Conservation (phyloP, 1,139 yeast species). For the Wickerhamomyces sp. region DNA sequence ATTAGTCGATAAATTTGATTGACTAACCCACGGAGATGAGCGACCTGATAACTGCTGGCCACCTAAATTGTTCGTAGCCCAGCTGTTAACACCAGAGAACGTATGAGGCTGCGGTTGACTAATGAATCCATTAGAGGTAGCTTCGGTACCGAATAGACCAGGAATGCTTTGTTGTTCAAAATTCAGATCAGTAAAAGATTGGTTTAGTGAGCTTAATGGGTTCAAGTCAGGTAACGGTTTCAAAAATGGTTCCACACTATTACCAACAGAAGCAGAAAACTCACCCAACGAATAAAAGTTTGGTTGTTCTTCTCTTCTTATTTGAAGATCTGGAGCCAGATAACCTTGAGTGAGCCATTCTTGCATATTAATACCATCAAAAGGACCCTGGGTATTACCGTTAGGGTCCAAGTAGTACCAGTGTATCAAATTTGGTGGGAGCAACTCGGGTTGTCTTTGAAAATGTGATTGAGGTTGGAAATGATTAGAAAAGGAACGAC, state of each 20-base stretch:
- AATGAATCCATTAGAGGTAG: conserved; percentile 1
- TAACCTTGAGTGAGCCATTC: conserved; percentile 68
- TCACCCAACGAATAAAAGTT: conserved; percentile 40
- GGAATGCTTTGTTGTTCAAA: conserved; percentile 10
- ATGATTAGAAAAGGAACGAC: conserved; percentile 6
- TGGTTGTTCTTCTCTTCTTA: conserved; percentile 51
- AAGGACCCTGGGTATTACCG: conserved; percentile 78
- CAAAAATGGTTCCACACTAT: conserved; percentile 55
- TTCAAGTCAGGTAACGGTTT: conserved; percentile 43
- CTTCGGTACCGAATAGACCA: conserved; percentile 3
- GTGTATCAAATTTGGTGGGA: conserved; percentile 41
- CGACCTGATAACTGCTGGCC: conserved; percentile 13
- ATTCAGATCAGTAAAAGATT: not conserved
- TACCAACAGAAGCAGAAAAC: conserved; percentile 43
- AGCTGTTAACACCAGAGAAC: conserved; percentile 7
- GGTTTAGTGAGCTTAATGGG: conserved; percentile 1
- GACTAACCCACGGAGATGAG: conserved; percentile 21
- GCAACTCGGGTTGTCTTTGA: conserved; percentile 8
- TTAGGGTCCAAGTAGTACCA: conserved; percentile 76
- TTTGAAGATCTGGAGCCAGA: conserved; percentile 48
- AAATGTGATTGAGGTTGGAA: conserved; percentile 22
- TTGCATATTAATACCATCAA: conserved; percentile 71
- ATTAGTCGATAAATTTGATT: conserved; percentile 1
- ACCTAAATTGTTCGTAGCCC: conserved; percentile 5
- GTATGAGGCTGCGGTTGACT: conserved; percentile 14